These are phyloP conservation scores for Sechiopsis laciniata DNA, from an alignment of 306 rosid genomes.

Conservation along the genomic window DNA sequence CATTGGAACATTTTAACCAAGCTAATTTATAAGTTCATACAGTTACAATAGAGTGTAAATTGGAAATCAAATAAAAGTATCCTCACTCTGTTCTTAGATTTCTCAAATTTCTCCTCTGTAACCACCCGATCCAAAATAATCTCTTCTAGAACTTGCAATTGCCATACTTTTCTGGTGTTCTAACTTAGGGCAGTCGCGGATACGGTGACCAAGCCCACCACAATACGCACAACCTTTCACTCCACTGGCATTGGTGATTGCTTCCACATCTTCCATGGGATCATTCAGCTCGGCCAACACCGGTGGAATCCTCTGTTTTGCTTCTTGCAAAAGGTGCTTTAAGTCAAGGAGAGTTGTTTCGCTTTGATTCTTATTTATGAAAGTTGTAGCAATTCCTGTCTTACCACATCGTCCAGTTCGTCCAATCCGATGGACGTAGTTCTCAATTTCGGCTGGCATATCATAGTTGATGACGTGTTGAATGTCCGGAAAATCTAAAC, in stretches of 20 bases:
- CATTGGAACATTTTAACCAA: too few relatives aligned
- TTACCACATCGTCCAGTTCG: constrained; percentile 90
- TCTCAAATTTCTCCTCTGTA: constrained; percentile 76
- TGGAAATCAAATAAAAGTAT: not conserved
- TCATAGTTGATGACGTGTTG: constrained; percentile 90
- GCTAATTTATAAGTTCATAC: not conserved
- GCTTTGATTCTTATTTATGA: constrained; percentile 85
- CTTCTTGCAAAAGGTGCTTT: constrained; percentile 94
- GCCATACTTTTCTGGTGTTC: constrained; percentile 84
- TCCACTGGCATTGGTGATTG: constrained; percentile 63
- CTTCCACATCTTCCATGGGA: constrained; percentile 82
- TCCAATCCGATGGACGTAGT: constrained; percentile 95
- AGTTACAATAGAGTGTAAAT: not conserved
- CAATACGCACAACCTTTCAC: constrained; percentile 87
- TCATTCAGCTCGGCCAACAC: constrained; percentile 80
- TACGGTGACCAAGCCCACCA: constrained; percentile 96
- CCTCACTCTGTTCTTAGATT: not conserved
- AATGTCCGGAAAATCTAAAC: constrained; percentile 92
- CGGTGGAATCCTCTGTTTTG: constrained; percentile 94
- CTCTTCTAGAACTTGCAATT: constrained; percentile 71
- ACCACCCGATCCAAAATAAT: constrained; percentile 89
- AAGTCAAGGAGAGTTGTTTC: constrained; percentile 92
- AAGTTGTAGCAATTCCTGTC: constrained; percentile 90
- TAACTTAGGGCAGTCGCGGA: constrained; percentile 70
- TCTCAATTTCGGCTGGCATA: constrained; percentile 95